These are phyloP conservation scores for Colletotrichum sp. DNA, from an alignment of 2,329 filamentous ascomycete species.

Conservation along the genomic window DNA sequence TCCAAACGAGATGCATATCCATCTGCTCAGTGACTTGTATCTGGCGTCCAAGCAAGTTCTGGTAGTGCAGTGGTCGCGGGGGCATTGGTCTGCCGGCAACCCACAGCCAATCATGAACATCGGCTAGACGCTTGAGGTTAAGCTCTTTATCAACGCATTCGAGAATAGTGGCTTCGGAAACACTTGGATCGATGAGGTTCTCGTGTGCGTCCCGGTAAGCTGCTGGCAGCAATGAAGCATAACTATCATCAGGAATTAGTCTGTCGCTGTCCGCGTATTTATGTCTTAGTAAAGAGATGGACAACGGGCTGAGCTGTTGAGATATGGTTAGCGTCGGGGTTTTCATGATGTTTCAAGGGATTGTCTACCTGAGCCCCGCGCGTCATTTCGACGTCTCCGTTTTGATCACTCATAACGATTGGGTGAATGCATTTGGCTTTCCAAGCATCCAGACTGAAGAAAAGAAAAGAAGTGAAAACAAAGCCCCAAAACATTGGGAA, in stretches of 20 bases:
- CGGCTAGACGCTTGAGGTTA: background rate
- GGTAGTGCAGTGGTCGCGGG: conserved; percentile 41
- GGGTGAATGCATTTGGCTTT: too few relatives aligned
- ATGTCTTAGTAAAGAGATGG: background rate
- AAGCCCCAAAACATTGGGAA: too few relatives aligned
- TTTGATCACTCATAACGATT: too few relatives aligned
- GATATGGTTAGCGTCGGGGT: too few relatives aligned
- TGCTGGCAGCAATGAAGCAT: background rate
- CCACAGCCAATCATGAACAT: conserved; percentile 28
- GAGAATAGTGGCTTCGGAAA: background rate
- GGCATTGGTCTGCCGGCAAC: conserved; percentile 36
- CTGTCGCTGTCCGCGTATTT: background rate
- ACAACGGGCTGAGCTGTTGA: too few relatives aligned
- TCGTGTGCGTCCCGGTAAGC: background rate
- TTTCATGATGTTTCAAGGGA: too few relatives aligned
- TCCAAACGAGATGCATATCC: background rate
- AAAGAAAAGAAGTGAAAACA: too few relatives aligned
- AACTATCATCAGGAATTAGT: rapidly evolving
- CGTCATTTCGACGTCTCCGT: too few relatives aligned
- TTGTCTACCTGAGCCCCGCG: too few relatives aligned
- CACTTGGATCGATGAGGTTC: background rate
- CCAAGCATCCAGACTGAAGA: too few relatives aligned
- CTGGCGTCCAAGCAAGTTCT: conserved; percentile 33
- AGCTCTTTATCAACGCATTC: background rate
- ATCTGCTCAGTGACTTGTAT: background rate